phyloP scores from a whole-genome alignment of 2,329 filamentous ascomycete genomes.

The Pseudofabraea citricarpa region DNA sequence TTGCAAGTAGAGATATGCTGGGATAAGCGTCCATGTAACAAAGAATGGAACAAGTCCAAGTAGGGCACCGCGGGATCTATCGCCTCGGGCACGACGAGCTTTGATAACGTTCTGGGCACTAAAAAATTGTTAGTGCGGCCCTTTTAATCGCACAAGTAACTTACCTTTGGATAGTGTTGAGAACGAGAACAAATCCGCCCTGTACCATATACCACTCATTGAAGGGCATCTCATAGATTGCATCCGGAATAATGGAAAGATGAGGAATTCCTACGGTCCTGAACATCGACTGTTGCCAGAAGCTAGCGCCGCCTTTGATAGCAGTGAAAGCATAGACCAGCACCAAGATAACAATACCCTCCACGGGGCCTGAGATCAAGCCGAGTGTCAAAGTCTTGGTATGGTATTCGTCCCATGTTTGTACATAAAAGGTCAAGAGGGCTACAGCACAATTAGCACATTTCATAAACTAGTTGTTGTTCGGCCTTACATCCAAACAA shows the following conservation, averaged over 20 bases:
- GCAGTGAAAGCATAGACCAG: slow-evolving; percentile 80
- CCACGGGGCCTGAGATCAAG: slow-evolving; percentile 88
- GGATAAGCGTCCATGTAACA: slow-evolving; percentile 70
- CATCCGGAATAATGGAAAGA: slow-evolving; percentile 58
- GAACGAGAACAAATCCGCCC: slow-evolving; percentile 72
- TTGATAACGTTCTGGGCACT: slow-evolving; percentile 79
- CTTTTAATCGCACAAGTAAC: slow-evolving; percentile 18
- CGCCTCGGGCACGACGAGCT: slow-evolving; percentile 68
- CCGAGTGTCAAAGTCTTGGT: slow-evolving; percentile 93
- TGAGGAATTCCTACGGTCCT: slow-evolving; percentile 69
- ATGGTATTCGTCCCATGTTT: slow-evolving; percentile 99
- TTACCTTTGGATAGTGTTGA: slow-evolving; percentile 72
- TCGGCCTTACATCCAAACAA: slow-evolving; percentile 70
- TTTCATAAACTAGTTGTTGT: neutral
- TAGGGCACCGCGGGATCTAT: slow-evolving; percentile 69
- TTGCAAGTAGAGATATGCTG: slow-evolving; percentile 77
- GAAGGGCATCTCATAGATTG: slow-evolving; percentile 75
- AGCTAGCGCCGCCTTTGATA: slow-evolving; percentile 79
- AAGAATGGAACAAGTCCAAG: slow-evolving; percentile 81
- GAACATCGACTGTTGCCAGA: slow-evolving; percentile 83
- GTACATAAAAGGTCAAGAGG: slow-evolving; percentile 93
- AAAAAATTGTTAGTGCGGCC: slow-evolving; percentile 10
- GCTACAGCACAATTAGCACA: slow-evolving; percentile 40
- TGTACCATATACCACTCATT: slow-evolving; percentile 92
- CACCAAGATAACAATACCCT: slow-evolving; percentile 83